Percentiles rank a stretch among this genome's conserved stretches.
These are phyloP conservation scores for Dimargaris verticillata DNA, from an alignment of 192 early-diverging fungal species.

Conservation along the genomic window DNA sequence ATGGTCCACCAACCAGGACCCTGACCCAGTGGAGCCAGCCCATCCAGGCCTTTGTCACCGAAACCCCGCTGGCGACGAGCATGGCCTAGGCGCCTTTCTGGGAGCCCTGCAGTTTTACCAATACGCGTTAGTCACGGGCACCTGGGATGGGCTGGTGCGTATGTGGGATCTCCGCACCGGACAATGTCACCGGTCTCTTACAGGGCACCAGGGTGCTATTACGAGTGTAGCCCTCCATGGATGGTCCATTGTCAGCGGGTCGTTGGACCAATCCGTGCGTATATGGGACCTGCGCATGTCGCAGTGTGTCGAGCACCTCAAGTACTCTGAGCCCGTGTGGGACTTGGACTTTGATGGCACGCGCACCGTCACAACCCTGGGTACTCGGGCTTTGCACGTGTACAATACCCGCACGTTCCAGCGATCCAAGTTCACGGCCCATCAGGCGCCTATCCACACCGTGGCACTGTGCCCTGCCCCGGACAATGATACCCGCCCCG, in stretches of 20 bases:
- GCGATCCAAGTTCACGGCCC: constrained; percentile 29
- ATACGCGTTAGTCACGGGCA: constrained; percentile 55
- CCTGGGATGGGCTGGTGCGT: constrained; percentile 49
- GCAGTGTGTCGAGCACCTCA: constrained; percentile 34
- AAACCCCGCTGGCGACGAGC: constrained; percentile 18
- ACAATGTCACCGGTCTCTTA: constrained; percentile 50
- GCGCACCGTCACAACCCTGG: constrained; percentile 37
- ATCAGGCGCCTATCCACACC: constrained; percentile 27
- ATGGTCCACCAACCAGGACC: constrained; percentile 34
- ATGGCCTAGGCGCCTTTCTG: constrained; percentile 34
- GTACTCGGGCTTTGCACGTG: constrained; percentile 26
- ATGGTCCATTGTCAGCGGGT: constrained; percentile 50
- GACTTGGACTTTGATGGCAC: constrained; percentile 33
- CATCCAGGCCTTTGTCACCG: too few species aligned
- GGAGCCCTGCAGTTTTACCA: constrained; percentile 59
- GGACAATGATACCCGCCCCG: background rate
- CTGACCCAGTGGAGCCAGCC: too few species aligned
- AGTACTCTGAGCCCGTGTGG: constrained; percentile 34
- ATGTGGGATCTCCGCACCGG: constrained; percentile 69
- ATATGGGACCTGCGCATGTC: constrained; percentile 68
- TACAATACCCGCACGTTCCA: constrained; percentile 48
- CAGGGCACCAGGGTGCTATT: constrained; percentile 43
- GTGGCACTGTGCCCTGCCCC: constrained; percentile 23
- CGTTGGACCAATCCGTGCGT: constrained; percentile 42
- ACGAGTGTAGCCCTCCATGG: constrained; percentile 52